Base-by-base conservation (phyloP, 768 basidiomycete species). In the Trametes cubensis region DNA sequence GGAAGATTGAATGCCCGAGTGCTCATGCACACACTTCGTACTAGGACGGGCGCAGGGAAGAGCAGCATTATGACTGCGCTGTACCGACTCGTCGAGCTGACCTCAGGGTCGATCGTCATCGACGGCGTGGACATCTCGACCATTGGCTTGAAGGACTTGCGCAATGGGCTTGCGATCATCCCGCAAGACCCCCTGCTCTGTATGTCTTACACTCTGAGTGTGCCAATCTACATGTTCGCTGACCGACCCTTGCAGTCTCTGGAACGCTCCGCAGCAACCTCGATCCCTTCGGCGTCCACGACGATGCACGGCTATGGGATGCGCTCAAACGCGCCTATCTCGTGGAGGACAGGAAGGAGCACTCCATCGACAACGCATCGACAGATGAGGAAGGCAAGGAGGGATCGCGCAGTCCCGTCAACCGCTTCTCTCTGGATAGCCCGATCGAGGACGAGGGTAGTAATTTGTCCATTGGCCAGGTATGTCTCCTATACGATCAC, bases 31-130 rank as follows among this genome's bases (percentile, higher is more conserved):
- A 56, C 11, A 62, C 55, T 55, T 46, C n/a, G 17, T 55, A 15
- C n/a, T 17, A 74, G 76, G 8, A 94, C 93, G 18, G 93, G 93
- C 51, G 93, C 93, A 0, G 94, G 94, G 41, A 94, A 96, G 75
- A 90, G 89, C 18, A 90, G 90, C 1, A 89, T 98, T 61, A 90
- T 96, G 89, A 88, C 88, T 67, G 88, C 92, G 5, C 78, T 97
- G 0, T 95, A 88, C 75, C 85, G 94, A 21, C 78, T 97, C 34
- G 91, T 95, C 20, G 95, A 98, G 68, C 78, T 90, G 21, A 75
- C 81, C 0, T 84, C 85, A 10, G 94, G 95, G 20, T 82, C 81
- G 2, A 92, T 98, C 66, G 70, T 75, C 23, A 85, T 96, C 62
- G 94, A 96, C 72, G 92, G 83, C 6, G 77, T 92, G n/a, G 90